Conservation (phyloP, 495 filamentous ascomycete species). For the Astrothelium subdiscretum region DNA sequence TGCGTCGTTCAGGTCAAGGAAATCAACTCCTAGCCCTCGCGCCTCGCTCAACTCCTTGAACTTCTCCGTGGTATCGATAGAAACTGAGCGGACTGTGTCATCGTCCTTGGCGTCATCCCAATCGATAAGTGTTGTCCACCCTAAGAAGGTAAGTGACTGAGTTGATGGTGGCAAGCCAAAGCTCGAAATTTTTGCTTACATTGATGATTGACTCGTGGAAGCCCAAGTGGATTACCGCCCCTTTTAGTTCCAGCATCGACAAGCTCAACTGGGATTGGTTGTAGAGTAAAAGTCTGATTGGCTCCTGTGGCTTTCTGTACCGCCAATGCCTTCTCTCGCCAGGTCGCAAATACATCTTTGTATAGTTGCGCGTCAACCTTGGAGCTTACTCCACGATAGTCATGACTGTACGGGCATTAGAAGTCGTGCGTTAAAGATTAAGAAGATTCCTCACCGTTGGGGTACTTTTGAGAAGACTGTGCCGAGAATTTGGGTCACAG, state of each 20-base stretch:
- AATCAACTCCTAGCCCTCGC: neutral
- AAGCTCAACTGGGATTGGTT: neutral
- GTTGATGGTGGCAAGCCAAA: neutral
- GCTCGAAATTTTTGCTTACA: neutral
- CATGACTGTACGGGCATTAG: neutral
- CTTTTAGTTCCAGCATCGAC: neutral
- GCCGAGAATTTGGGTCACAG: neutral
- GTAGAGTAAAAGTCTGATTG: neutral
- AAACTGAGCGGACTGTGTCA: neutral
- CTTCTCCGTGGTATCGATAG: neutral
- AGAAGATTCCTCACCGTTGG: neutral
- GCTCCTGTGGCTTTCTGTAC: neutral
- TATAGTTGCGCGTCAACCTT: neutral
- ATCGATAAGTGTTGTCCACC: neutral
- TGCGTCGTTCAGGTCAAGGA: slow-evolving; percentile 31
- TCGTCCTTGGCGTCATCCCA: neutral
- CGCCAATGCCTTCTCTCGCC: neutral
- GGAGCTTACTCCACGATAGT: neutral
- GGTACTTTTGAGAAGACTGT: neutral
- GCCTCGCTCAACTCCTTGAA: neutral
- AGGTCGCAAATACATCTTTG: neutral
- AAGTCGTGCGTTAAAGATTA: neutral
- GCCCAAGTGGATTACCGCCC: neutral
- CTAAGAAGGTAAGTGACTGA: neutral
- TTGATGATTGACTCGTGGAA: neutral